Conservation (phyloP, 78 protist genomes). For the Planoprotostelium fungivorum region DNA sequence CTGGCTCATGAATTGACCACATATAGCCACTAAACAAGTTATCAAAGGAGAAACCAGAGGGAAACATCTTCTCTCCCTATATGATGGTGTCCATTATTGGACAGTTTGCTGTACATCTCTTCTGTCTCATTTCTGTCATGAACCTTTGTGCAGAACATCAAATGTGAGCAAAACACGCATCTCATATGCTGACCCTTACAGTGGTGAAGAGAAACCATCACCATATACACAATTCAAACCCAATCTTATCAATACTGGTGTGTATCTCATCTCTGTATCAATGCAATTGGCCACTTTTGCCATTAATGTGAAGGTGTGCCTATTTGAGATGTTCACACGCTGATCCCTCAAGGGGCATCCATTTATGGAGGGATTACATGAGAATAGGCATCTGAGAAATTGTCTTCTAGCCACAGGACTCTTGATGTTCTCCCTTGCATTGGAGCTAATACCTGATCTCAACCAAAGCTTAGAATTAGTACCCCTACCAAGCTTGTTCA, state of each 20-base stretch:
- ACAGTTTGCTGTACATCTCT: conserved; percentile 83
- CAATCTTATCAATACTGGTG: conserved; percentile 67
- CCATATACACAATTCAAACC: conserved; percentile 82
- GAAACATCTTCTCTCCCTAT: conserved; percentile 72
- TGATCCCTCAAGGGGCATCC: conserved; percentile 48
- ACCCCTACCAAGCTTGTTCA: conserved; percentile 22
- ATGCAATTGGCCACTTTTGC: conserved; percentile 84
- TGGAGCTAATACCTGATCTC: conserved; percentile 19
- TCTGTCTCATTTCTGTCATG: conserved; percentile 29
- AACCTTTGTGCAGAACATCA: not conserved
- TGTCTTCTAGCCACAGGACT: conserved; percentile 33
- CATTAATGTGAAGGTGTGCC: conserved; percentile 81
- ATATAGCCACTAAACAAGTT: conserved; percentile 53
- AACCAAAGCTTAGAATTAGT: conserved; percentile 31
- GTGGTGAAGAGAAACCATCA: not conserved
- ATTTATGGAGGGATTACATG: conserved; percentile 65
- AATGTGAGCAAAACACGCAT: not conserved
- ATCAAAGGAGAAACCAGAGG: conserved; percentile 61
- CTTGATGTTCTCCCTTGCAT: conserved; percentile 14
- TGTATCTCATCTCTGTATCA: conserved; percentile 61
- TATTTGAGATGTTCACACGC: not conserved
- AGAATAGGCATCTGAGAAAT: conserved; percentile 42
- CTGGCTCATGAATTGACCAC: not conserved
- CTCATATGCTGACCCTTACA: no score
- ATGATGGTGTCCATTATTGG: conserved; percentile 65